Conservation (phyloP, 2,329 filamentous ascomycete genomes). For the Chaetomiaceae sp. region DNA sequence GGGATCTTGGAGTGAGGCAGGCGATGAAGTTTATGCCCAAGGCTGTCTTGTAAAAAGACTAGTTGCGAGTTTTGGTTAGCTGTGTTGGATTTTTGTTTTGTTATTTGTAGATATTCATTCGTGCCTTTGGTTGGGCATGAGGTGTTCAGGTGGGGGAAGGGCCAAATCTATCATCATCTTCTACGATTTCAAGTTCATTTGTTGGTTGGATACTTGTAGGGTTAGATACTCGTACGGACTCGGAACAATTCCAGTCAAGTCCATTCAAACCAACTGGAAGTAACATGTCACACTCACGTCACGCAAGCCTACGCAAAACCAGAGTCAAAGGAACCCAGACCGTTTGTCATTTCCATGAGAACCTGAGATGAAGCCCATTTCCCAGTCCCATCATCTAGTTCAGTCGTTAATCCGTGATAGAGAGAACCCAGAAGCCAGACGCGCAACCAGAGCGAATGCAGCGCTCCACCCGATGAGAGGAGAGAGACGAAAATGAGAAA, state of each 20-base stretch:
- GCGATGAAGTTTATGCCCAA: conserved; percentile 83
- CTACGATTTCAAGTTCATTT: too few species aligned
- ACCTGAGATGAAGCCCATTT: conserved; percentile 20
- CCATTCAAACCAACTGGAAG: too few species aligned
- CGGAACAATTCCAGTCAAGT: too few species aligned
- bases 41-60: conserved; percentile 61
- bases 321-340: conserved; percentile 9
- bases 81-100: neutral
- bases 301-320: too few species aligned
- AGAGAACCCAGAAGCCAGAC: conserved; percentile 20
- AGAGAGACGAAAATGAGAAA: conserved; percentile 18
- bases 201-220: too few species aligned
- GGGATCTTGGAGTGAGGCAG: conserved; percentile 76
- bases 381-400: conserved; percentile 26
- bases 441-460: conserved; percentile 15
- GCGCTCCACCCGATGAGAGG: conserved; percentile 18
- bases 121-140: too few species aligned
- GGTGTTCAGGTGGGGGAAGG: too few species aligned
- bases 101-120: neutral
- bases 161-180: too few species aligned
- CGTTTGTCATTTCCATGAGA: conserved; percentile 22
- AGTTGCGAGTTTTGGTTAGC: neutral
- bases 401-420: conserved; percentile 26
- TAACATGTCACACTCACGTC: too few species aligned
- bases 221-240: too few species aligned